Evolutionary conservation across 768 basidiomycete genomes (phyloP).

Genomic region (Psilocybe subaeruginosa): DNA sequence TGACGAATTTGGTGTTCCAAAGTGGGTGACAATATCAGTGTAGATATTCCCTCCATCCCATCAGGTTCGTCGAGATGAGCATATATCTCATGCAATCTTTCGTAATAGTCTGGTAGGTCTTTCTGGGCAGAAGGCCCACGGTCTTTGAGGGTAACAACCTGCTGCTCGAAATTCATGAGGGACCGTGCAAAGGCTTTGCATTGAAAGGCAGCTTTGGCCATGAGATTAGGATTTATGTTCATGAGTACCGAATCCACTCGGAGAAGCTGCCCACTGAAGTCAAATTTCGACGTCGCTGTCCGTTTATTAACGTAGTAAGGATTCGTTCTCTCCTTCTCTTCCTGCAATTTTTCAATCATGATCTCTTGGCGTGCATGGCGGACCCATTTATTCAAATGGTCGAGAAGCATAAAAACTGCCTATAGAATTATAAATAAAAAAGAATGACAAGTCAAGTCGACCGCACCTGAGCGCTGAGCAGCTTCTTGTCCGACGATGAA

Average conservation of each 20-base stretch:
- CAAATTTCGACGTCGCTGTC: conserved; percentile 30
- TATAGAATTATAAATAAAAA: conserved; percentile 31
- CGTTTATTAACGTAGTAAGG: neutral
- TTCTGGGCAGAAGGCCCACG: conserved; percentile 36
- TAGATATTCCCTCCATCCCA: conserved; percentile 98
- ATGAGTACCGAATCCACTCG: conserved; percentile 81
- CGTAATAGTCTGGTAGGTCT: conserved; percentile 76
- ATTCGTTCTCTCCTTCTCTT: conserved; percentile 46
- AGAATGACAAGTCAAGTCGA: neutral
- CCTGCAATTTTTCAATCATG: conserved; percentile 39
- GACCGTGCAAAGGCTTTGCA: conserved; percentile 95
- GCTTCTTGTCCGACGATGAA: conserved; percentile 75
- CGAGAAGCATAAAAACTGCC: conserved; percentile 93
- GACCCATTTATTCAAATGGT: conserved; percentile 92
- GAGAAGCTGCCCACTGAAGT: conserved; percentile 62
- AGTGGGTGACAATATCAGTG: conserved; percentile 84
- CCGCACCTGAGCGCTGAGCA: conserved; percentile 91
- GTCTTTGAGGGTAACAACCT: conserved; percentile 59
- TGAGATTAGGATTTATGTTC: conserved; percentile 83
- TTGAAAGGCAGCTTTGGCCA: conserved; percentile 92
- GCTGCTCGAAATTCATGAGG: conserved; percentile 92
- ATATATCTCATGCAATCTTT: conserved; percentile 94
- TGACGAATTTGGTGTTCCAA: conserved; percentile 96
- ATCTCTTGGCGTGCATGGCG: conserved; percentile 73
- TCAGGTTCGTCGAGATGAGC: conserved; percentile 96